These are phyloP conservation scores for Sistotremastrum niveocremeum DNA, from an alignment of 768 basidiomycete species.

Conservation along the genomic window DNA sequence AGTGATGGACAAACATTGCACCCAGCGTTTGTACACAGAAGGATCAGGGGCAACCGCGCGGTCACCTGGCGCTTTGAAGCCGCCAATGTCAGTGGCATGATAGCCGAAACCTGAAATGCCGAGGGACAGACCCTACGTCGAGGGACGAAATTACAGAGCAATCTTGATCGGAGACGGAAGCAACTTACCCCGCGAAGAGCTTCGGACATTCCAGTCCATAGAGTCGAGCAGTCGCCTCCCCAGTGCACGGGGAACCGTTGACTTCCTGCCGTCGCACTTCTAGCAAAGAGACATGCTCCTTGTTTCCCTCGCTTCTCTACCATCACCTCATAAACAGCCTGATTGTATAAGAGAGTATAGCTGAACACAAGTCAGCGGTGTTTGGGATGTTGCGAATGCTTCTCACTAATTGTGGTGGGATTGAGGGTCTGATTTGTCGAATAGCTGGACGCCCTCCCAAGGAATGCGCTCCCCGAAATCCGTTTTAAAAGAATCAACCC, in stretches of 20 bases:
- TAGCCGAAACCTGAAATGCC: conserved; percentile 59
- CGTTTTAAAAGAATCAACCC: conserved; percentile 45
- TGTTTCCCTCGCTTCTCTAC: conserved; percentile 45
- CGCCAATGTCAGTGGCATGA: conserved; percentile 66
- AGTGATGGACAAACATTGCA: conserved; percentile 23
- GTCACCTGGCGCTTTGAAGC: conserved; percentile 38
- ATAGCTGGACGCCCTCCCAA: conserved; percentile 18
- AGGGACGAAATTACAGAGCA: neutral
- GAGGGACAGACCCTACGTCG: conserved; percentile 34
- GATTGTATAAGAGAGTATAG: conserved; percentile 57
- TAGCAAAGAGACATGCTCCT: conserved; percentile 57
- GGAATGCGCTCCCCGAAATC: conserved; percentile 28
- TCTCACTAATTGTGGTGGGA: conserved; percentile 50
- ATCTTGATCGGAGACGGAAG: neutral
- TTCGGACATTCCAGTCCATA: conserved; percentile 70
- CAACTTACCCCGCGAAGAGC: conserved; percentile 38
- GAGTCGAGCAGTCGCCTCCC: conserved; percentile 68
- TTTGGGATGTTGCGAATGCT: conserved; percentile 14
- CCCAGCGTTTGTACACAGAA: conserved; percentile 32
- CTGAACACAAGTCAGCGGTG: conserved; percentile 16
- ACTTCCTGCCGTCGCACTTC: conserved; percentile 54
- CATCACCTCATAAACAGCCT: conserved; percentile 50
- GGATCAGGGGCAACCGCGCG: conserved; percentile 25
- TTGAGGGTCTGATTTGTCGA: conserved; percentile 25
- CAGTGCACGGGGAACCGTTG: conserved; percentile 50